Conservation (phyloP, 2,329 filamentous ascomycete species). For the Huntiella abstrusa region DNA sequence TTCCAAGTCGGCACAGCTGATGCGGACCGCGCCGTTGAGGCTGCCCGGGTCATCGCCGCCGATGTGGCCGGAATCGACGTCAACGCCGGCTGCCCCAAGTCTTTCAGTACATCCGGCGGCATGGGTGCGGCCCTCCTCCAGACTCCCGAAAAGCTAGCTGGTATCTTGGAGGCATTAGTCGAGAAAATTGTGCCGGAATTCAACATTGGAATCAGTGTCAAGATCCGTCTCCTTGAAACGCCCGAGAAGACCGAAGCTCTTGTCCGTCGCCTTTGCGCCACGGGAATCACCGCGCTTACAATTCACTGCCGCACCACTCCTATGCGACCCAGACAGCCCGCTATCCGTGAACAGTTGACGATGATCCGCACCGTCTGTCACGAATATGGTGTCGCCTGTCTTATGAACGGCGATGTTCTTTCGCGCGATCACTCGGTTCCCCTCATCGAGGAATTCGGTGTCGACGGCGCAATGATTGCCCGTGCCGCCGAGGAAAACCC, state of each 20-base stretch:
- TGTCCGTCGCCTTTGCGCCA: constrained; percentile 60
- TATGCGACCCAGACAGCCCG: constrained; percentile 79
- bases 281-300: constrained; percentile 81
- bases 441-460: constrained; percentile 61
- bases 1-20: constrained; percentile 86
- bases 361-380: constrained; percentile 71
- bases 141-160: constrained; percentile 65
- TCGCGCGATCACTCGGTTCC: constrained; percentile 50
- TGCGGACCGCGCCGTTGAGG: constrained; percentile 64
- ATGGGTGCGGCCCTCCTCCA: constrained; percentile 88
- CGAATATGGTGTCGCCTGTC: constrained; percentile 70
- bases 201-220: constrained; percentile 87
- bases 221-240: constrained; percentile 75
- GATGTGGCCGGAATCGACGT: constrained; percentile 92
- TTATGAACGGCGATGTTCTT: constrained; percentile 89
- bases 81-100: constrained; percentile 95
- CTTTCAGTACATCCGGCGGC: constrained; percentile 79
- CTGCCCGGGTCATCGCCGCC: constrained; percentile 62
- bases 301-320: constrained; percentile 91
- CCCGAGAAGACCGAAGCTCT: constrained; percentile 56
- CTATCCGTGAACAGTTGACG: constrained; percentile 65
- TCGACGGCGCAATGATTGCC: constrained; percentile 93
- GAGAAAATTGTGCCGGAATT: constrained; percentile 56
- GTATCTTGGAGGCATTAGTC: constrained; percentile 71
- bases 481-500: constrained; percentile 81